Base-by-base conservation (phyloP, 257 asterid genomes). In the Lavandula angustifolia region DNA sequence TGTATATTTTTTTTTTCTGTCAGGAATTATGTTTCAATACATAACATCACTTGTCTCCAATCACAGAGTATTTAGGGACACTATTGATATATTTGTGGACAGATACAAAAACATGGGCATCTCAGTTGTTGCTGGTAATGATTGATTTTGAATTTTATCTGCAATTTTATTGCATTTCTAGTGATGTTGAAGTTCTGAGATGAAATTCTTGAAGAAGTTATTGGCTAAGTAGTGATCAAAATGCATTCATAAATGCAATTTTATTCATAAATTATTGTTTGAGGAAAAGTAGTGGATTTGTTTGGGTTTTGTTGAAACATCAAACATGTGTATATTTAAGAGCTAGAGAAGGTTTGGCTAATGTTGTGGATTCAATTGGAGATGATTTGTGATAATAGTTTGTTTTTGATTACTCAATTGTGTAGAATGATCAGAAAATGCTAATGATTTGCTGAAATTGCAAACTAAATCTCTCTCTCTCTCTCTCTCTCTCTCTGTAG, bases 1-100 rank as follows among this genome's bases (percentile, higher is more conserved):
- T 44, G 5, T 59, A 29, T 3, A 3, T 13, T 59, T 9, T 11
- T 58, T 58, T 38, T 16, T 11, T 6, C 12, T 11, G 9, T 18
- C 82, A 91, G 96, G 98, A 54, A 87, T 91, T 60, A 87, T 91
- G 98, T 91, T 91, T 76, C 96, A 87, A 60, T 96, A 87, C 68
- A 88, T 91, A 58, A 91, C 98, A 5, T 85, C 98, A n/a, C 82
- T 91, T 70, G 78, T 91, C 60, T 77, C 86, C 22, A 81, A 86
- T 73, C 98, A 75, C 78, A 83, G 76, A 80, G 95, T 73, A n/a
- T 88, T 87, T 77, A 85, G 86, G 79, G 84, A 87, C 9, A 73
- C 95, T 49, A 78, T 91, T 66, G 96, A 91, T 35, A 87, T 91
- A 62, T 82, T 91, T 76, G 95, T 87, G 32, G 96, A 91, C 42